Conservation (phyloP, 345 rosid species). For the Nephelium lappaceum region DNA sequence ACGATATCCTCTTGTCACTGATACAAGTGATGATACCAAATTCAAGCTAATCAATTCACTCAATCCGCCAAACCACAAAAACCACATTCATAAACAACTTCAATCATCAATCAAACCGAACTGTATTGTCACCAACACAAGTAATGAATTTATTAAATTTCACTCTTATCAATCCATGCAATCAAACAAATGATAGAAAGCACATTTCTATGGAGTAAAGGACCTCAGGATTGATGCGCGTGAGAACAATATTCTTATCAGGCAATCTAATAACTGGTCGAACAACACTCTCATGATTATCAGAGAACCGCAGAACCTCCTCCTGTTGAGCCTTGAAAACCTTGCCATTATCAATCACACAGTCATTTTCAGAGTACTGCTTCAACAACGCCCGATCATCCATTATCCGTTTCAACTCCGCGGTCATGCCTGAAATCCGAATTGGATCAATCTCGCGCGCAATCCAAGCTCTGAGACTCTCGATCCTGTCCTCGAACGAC, state of each 20-base stretch:
- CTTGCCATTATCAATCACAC: conserved; percentile 70
- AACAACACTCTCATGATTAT: conserved; percentile 62
- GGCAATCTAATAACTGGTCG: conserved; percentile 90
- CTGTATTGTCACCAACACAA: no score
- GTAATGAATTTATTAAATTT: no score
- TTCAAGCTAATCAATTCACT: background rate
- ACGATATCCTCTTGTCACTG: background rate
- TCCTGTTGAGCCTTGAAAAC: conserved; percentile 72
- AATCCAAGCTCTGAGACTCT: conserved; percentile 76
- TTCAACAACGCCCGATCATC: conserved; percentile 85
- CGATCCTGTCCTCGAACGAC: conserved; percentile 91
- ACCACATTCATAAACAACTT: background rate
- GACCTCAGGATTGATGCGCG: conserved; percentile 98
- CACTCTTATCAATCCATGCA: no score
- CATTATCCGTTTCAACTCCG: conserved; percentile 66
- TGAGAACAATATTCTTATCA: conserved; percentile 77
- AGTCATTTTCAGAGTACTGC: conserved; percentile 81
- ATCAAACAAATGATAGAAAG: no score
- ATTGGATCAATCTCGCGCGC: conserved; percentile 72
- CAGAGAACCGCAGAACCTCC: conserved; percentile 68
- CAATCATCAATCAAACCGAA: no score
- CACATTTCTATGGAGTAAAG: no score
- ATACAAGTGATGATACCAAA: background rate
- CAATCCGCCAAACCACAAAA: background rate
- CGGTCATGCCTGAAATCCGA: conserved; percentile 70